A percentile compares a stretch with the other conserved stretches of the same genome.
These are phyloP conservation scores for Cantharellus cinnabarinus DNA, from an alignment of 768 basidiomycete species.

Conservation along the genomic window DNA sequence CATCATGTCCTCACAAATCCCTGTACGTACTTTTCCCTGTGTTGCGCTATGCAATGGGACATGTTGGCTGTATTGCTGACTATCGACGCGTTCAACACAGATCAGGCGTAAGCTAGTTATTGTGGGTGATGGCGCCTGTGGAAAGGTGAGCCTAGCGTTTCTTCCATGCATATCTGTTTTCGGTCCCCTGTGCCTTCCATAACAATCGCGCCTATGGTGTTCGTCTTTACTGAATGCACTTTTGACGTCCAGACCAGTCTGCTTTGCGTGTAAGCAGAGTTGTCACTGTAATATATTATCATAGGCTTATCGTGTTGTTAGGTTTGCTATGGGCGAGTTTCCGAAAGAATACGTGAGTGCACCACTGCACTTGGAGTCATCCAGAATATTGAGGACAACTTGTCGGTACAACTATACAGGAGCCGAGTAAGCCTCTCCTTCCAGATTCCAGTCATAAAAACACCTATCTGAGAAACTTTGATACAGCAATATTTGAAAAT, in stretches of 20 bases:
- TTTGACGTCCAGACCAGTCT: background rate
- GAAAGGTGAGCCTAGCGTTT: slow-evolving; percentile 29
- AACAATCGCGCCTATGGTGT: background rate
- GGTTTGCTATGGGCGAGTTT: slow-evolving; percentile 73
- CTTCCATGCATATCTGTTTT: background rate
- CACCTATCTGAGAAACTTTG: slow-evolving; percentile 1
- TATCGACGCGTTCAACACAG: slow-evolving; percentile 27
- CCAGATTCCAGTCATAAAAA: slow-evolving; percentile 1
- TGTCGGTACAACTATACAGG: slow-evolving; percentile 18
- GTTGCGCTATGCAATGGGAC: background rate
- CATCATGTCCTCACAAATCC: background rate
- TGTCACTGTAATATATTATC: slow-evolving; percentile 17
- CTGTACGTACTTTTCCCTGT: background rate
- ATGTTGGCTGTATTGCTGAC: background rate
- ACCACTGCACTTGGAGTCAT: background rate
- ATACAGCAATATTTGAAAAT: slow-evolving; percentile 85
- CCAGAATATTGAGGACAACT: background rate
- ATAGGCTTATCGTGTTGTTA: slow-evolving; percentile 66
- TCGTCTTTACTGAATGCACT: background rate
- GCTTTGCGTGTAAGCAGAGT: background rate
- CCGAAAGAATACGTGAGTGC: slow-evolving; percentile 81
- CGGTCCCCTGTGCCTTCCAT: too few relatives aligned
- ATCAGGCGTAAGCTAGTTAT: slow-evolving; percentile 98
- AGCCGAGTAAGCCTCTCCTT: slow-evolving; percentile 31
- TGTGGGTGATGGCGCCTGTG: slow-evolving; percentile 95